These are phyloP conservation scores for Auriculariales sp. DNA, from an alignment of 768 basidiomycete genomes.

Conservation along the genomic window DNA sequence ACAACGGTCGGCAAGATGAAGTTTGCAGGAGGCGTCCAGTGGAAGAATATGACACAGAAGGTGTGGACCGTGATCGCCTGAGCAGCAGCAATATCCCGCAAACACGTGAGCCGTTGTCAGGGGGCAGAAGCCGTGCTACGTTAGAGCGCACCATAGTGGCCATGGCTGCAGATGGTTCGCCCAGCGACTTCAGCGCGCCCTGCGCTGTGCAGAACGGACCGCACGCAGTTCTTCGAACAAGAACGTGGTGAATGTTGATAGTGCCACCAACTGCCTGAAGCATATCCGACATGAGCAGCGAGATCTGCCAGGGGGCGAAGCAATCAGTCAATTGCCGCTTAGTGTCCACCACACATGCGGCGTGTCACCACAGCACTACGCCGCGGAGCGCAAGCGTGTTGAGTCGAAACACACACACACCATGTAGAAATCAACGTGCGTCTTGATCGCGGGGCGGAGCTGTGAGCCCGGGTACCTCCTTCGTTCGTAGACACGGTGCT, in stretches of 20 bases:
- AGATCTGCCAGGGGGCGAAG: slow-evolving; percentile 7
- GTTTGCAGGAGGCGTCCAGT: slow-evolving; percentile 12
- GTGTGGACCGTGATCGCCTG: slow-evolving; percentile 27
- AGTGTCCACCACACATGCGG: too few species aligned
- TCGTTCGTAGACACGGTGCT: slow-evolving; percentile 4
- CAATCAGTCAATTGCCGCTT: too few species aligned
- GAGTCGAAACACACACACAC: slow-evolving; percentile 11
- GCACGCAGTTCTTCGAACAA: slow-evolving; percentile 17
- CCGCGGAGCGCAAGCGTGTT: slow-evolving; percentile 9
- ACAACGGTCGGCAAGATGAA: slow-evolving; percentile 14
- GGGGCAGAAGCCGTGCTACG: too few species aligned
- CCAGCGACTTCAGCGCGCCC: slow-evolving; percentile 26
- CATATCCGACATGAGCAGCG: slow-evolving; percentile 18
- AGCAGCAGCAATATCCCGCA: not conserved
- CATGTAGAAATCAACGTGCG: slow-evolving; percentile 28
- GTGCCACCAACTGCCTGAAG: slow-evolving; percentile 24
- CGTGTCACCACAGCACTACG: not conserved
- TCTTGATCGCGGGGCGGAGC: slow-evolving; percentile 14
- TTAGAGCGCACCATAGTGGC: slow-evolving; percentile 22
- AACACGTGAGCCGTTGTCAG: not conserved
- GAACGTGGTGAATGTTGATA: slow-evolving; percentile 23
- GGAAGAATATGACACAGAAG: slow-evolving; percentile 20
- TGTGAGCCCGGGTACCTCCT: slow-evolving; percentile 6
- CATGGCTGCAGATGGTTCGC: slow-evolving; percentile 27
- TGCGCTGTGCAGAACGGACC: slow-evolving; percentile 24